These are phyloP conservation scores for Fusarium sublunatum DNA, from an alignment of 2,329 filamentous ascomycete species.

Conservation along the genomic window DNA sequence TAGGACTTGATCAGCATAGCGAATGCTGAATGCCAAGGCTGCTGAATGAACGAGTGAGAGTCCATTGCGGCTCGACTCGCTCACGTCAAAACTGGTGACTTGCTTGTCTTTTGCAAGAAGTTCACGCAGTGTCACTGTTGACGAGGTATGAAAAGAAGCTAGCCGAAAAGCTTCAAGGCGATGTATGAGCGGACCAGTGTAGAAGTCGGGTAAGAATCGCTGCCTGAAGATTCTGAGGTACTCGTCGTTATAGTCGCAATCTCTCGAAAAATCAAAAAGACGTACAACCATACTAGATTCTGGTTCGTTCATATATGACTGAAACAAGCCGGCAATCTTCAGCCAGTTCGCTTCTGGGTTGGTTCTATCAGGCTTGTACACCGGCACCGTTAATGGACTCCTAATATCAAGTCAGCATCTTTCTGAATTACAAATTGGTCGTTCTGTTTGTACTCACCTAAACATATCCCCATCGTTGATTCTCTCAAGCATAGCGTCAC, in stretches of 20 bases:
- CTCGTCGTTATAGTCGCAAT: constrained; percentile 16
- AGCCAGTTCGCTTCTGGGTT: background rate
- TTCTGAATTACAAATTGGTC: too few species aligned
- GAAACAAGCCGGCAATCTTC: constrained; percentile 32
- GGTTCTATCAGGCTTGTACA: background rate
- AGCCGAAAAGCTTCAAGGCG: constrained; percentile 43
- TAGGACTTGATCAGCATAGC: constrained; percentile 29
- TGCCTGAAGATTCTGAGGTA: constrained; percentile 13
- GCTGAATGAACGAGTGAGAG: constrained; percentile 44
- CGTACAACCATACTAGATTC: constrained; percentile 23
- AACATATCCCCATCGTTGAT: too few species aligned
- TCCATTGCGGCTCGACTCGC: constrained; percentile 15
- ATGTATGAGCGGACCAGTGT: constrained; percentile 4
- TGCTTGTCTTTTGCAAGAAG: constrained; percentile 19
- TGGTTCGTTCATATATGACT: constrained; percentile 33
- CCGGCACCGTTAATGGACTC: background rate
- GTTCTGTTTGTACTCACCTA: background rate
- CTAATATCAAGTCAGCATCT: constrained; percentile 11
- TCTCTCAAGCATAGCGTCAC: background rate
- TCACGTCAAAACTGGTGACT: constrained; percentile 14
- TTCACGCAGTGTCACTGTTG: rapidly evolving
- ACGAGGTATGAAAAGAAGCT: constrained; percentile 23
- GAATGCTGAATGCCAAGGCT: constrained; percentile 37
- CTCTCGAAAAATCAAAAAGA: constrained; percentile 25
- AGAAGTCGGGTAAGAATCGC: constrained; percentile 36